Evolutionary conservation across 164 flowering plant species (phyloP).

Genomic region (Magnolia sinica): DNA sequence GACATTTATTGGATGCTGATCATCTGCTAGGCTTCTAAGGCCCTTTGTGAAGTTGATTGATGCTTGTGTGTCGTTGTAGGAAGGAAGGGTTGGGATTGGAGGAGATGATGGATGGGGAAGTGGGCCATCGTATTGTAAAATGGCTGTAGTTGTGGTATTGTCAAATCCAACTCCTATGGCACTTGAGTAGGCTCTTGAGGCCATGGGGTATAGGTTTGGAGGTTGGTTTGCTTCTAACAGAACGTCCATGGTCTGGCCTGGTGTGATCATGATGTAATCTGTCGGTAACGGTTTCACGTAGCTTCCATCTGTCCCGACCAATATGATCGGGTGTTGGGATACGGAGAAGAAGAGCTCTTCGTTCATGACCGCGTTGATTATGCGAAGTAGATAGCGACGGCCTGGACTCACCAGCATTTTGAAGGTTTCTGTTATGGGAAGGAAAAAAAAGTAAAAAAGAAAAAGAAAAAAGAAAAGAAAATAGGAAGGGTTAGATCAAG

Average conservation of each 20-base stretch:
- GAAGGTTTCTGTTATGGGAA: slow-evolving; percentile 10
- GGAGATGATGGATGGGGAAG: neutral
- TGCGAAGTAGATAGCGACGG: slow-evolving; percentile 18
- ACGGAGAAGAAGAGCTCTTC: slow-evolving; percentile 19
- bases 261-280: slow-evolving; percentile 20
- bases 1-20: slow-evolving; percentile 24
- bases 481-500: neutral
- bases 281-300: slow-evolving; percentile 21
- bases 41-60: slow-evolving; percentile 8
- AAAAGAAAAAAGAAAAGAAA: neutral
- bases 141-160: slow-evolving; percentile 28
- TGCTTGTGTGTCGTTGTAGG: slow-evolving; percentile 8
- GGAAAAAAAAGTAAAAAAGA: neutral
- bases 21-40: slow-evolving; percentile 20
- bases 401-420: slow-evolving; percentile 8
- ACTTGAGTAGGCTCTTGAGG: slow-evolving; percentile 23
- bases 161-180: slow-evolving; percentile 5
- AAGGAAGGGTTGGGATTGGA: slow-evolving; percentile 16
- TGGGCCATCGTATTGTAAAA: slow-evolving; percentile 17
- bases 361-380: slow-evolving; percentile 15
- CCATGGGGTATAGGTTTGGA: slow-evolving; percentile 27
- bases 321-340: slow-evolving; percentile 16
- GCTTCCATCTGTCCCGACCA: slow-evolving; percentile 19
- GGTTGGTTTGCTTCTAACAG: slow-evolving; percentile 18
- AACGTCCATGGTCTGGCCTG: slow-evolving; percentile 29